These are phyloP conservation scores for Microsporum ferrugineum DNA, from an alignment of 2,329 filamentous ascomycete species.

Conservation along the genomic window DNA sequence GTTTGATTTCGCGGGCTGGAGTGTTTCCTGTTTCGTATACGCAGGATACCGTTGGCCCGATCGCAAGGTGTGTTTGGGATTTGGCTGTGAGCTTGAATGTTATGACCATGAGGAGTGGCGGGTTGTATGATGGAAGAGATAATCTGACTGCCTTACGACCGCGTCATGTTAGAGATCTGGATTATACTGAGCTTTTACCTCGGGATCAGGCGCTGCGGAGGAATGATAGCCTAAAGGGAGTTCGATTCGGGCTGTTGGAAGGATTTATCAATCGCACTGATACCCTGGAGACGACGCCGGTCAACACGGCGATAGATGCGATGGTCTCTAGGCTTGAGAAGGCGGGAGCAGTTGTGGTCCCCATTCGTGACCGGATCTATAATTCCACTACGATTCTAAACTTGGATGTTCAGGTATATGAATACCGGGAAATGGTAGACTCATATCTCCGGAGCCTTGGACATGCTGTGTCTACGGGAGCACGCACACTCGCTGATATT, in stretches of 20 bases:
- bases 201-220: neutral
- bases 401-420: constrained; percentile 51
- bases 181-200: constrained; percentile 35
- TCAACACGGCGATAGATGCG: constrained; percentile 43
- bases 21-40: constrained; percentile 47
- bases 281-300: constrained; percentile 43
- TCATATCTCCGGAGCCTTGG: constrained; percentile 40
- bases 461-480: constrained; percentile 8
- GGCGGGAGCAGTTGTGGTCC: constrained; percentile 41
- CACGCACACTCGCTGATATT: constrained; percentile 23
- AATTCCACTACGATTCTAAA: constrained; percentile 41
- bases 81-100: constrained; percentile 42
- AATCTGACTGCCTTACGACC: constrained; percentile 29
- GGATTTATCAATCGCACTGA: constrained; percentile 47
- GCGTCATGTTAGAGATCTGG: constrained; percentile 16
- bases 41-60: constrained; percentile 47
- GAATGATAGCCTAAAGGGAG: constrained; percentile 24
- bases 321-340: constrained; percentile 37
- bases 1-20: constrained; percentile 41
- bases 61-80: constrained; percentile 42
- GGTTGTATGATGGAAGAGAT: constrained; percentile 16
- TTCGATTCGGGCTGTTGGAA: constrained; percentile 42
- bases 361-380: constrained; percentile 40
- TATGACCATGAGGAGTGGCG: constrained; percentile 46
- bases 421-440: constrained; percentile 47